Base-by-base conservation (phyloP, 73 alveolate species). In the Paramecium pentaurelia region DNA sequence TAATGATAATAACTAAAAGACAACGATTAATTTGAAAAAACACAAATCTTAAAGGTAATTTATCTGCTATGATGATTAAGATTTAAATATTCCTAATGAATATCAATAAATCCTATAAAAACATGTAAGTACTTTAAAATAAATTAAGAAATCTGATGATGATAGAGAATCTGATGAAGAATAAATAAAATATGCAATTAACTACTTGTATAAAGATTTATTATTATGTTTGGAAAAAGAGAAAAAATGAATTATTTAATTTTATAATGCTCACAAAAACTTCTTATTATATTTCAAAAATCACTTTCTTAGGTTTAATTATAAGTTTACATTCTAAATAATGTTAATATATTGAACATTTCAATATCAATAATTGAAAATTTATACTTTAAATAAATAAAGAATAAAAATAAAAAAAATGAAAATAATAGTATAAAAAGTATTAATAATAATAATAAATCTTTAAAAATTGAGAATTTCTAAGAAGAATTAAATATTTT, bases 151-250 rank as follows among this genome's bases (percentile, higher is more conserved):
- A 42, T 38, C 88, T 38, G 88, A 75, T 42, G 22, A 75, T 75
- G 88, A 75, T 75, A 36, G 88, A 36, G 88, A 75, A 34, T 38
- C 88, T 4, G 88, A 75, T 75, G 88, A 75, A 0, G 88, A 75
- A 38, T 75, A 75, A 75, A 75, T 75, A 37, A 36, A 75, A 75
- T 30, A 42, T 38, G 88, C 88, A 5, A 75, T 75, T 36, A 75
- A 75, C 60, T 75, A 75, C 20, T 38, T 75, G 14, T 75, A 75
- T 38, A 36, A 36, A 38, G 88, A 75, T 70, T 38, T 75, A n/a
- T 38, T 38, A 38, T 27, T 12, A 75, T 75, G 88, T 75, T 30
- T 75, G 18, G 60, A 75, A 20, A 75, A 75, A 75, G 36, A 75
- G 16, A 30, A 42, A 75, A 38, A 37, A 7, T 75, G 70, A 54